These are phyloP conservation scores for Paraconiothyrium brasiliense DNA, from an alignment of 2,329 filamentous ascomycete genomes.

Conservation along the genomic window DNA sequence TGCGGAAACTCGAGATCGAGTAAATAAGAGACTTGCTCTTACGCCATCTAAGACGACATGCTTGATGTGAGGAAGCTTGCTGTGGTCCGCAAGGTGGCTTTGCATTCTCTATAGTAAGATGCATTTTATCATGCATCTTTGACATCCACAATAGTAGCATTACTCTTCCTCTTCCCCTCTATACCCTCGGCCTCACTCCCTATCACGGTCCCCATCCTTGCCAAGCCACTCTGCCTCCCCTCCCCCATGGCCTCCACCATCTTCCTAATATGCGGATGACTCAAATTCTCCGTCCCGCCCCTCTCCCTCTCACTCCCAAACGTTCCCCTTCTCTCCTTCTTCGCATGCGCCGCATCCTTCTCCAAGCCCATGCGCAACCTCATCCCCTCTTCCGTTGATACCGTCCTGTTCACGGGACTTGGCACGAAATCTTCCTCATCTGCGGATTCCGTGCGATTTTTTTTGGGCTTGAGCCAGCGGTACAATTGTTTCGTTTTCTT, in stretches of 20 bases:
- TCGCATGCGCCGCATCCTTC: neutral
- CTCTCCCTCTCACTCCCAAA: slow-evolving; percentile 18
- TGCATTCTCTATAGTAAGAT: neutral
- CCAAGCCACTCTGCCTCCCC: slow-evolving; percentile 36
- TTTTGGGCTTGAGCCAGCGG: slow-evolving; percentile 37
- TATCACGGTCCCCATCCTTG: slow-evolving; percentile 32
- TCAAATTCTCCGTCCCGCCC: slow-evolving; percentile 24
- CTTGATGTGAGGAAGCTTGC: too few species aligned
- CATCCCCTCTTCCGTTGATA: slow-evolving; percentile 44
- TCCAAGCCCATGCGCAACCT: slow-evolving; percentile 29
- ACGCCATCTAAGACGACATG: too few species aligned
- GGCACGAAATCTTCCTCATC: slow-evolving; percentile 22
- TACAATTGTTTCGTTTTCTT: slow-evolving; percentile 40
- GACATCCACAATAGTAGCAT: slow-evolving; percentile 35
- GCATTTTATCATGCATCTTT: slow-evolving; percentile 16
- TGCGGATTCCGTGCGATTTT: slow-evolving; percentile 12
- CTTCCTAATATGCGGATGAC: slow-evolving; percentile 40
- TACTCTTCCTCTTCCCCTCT: slow-evolving; percentile 22
- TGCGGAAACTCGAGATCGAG: neutral
- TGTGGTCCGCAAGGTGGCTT: too few species aligned
- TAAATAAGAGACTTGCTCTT: neutral
- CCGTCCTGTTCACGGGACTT: slow-evolving; percentile 28
- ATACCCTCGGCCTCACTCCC: slow-evolving; percentile 17
- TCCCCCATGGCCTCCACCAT: slow-evolving; percentile 42
- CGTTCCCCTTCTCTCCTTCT: slow-evolving; percentile 22